Percentiles rank a stretch among this genome's conserved stretches.
Conservation (phyloP, 2,329 filamentous ascomycete genomes). For the Clarireedia paspali region DNA sequence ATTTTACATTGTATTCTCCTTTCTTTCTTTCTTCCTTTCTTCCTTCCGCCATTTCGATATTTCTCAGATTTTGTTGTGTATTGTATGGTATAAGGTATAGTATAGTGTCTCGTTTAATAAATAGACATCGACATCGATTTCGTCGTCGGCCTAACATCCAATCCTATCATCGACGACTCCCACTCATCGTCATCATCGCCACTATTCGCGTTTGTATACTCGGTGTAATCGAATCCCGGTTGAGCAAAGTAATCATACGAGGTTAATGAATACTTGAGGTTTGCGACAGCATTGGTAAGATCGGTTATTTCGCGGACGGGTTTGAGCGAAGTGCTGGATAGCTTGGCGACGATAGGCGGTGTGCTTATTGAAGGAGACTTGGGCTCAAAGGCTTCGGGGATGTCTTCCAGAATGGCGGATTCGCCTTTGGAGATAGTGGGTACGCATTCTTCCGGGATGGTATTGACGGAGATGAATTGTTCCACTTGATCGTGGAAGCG, state of each 20-base stretch:
- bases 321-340: not conserved
- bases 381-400: not conserved
- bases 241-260: conserved; percentile 3
- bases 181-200: conserved; percentile 8
- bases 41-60: too few relatives aligned
- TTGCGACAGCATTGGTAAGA: not conserved
- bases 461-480: conserved; percentile 6
- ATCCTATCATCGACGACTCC: conserved; percentile 7
- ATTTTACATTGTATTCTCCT: too few relatives aligned
- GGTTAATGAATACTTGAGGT: conserved; percentile 2
- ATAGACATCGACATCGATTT: not conserved
- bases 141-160: not conserved
- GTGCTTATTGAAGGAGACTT: not conserved
- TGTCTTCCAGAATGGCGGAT: not conserved
- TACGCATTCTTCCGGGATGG: not conserved
- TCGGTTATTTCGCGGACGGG: not conserved
- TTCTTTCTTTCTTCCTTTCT: too few relatives aligned
- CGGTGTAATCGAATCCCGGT: conserved; percentile 2
- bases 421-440: not conserved
- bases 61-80: too few relatives aligned
- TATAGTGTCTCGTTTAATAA: not conserved
- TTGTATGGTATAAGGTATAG: too few relatives aligned
- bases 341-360: conserved; percentile 3
- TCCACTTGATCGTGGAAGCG: conserved; percentile 9
- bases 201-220: not conserved